Conservation (phyloP, 2,329 filamentous ascomycete genomes). For the Penicillium digitatum region DNA sequence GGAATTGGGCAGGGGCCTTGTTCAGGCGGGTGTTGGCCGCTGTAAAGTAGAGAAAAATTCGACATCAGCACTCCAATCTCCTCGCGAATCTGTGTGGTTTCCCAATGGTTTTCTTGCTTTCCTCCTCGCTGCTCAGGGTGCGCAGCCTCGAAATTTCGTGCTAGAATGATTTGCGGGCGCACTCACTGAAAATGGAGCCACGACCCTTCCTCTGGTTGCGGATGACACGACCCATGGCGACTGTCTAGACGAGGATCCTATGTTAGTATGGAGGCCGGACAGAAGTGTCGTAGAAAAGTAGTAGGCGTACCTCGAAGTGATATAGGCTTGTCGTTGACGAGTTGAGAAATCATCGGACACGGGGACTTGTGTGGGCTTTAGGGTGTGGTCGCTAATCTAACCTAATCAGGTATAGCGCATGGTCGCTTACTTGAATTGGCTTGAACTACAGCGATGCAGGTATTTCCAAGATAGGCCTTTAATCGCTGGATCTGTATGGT, state of each 20-base stretch:
- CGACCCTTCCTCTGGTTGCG: constrained; percentile 74
- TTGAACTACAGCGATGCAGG: not conserved
- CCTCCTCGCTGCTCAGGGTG: constrained; percentile 14
- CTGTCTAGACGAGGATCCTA: constrained; percentile 37
- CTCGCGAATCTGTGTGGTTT: constrained; percentile 4
- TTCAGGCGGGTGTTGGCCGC: constrained; percentile 84
- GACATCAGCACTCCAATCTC: constrained; percentile 33
- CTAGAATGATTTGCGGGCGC: constrained; percentile 37
- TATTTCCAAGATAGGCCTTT: not conserved
- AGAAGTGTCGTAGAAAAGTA: constrained; percentile 29
- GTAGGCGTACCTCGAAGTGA: constrained; percentile 43
- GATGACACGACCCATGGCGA: constrained; percentile 65
- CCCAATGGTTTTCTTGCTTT: constrained; percentile 7
- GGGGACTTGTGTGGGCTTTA: constrained; percentile 44
- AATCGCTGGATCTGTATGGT: not conserved
- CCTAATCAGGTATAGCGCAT: constrained; percentile 35
- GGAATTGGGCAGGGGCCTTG: constrained; percentile 94
- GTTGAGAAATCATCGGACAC: constrained; percentile 41
- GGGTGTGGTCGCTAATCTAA: constrained; percentile 46
- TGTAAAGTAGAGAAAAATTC: constrained; percentile 38
- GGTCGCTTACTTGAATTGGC: constrained; percentile 13
- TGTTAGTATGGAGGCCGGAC: constrained; percentile 35
- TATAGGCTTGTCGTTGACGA: constrained; percentile 43
- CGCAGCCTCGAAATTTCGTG: constrained; percentile 17
- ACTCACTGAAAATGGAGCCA: constrained; percentile 72